These are phyloP conservation scores for Sideroxylon spinosum DNA, from an alignment of 179 eudicot species.

Conservation along the genomic window DNA sequence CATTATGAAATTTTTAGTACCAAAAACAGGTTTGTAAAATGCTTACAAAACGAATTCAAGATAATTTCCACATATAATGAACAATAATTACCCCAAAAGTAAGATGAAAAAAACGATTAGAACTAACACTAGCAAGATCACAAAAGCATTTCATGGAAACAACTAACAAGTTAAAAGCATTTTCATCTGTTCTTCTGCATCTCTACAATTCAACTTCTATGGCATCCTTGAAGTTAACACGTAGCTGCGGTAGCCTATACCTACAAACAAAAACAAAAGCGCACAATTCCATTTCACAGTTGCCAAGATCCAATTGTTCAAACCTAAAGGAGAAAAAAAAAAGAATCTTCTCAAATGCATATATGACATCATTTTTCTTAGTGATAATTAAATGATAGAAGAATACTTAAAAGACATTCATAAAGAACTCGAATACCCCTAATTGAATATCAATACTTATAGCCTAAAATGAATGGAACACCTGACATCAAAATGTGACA, in stretches of 20 bases:
- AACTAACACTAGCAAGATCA: background rate
- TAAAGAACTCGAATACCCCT: background rate
- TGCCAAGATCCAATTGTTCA: background rate
- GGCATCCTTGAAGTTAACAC: background rate
- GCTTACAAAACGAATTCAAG: background rate
- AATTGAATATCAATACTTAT: background rate
- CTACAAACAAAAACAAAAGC: background rate
- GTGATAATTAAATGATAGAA: background rate
- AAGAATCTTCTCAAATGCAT: background rate
- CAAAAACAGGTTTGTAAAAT: background rate
- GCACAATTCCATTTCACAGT: background rate
- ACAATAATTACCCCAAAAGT: background rate
- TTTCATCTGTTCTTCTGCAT: constrained; percentile 48
- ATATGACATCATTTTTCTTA: background rate
- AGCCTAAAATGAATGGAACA: background rate
- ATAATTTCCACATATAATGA: background rate
- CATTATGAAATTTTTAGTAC: background rate
- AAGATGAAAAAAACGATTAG: background rate
- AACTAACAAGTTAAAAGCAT: constrained; percentile 22
- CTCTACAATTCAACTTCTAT: constrained; percentile 27
- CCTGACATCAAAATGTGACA: too few species aligned
- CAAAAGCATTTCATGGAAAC: constrained; percentile 17
- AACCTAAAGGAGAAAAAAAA: background rate
- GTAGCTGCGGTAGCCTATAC: background rate
- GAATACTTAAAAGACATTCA: background rate